phyloP scores from a whole-genome alignment of 768 basidiomycete genomes.

The Scleroderma bovista region DNA sequence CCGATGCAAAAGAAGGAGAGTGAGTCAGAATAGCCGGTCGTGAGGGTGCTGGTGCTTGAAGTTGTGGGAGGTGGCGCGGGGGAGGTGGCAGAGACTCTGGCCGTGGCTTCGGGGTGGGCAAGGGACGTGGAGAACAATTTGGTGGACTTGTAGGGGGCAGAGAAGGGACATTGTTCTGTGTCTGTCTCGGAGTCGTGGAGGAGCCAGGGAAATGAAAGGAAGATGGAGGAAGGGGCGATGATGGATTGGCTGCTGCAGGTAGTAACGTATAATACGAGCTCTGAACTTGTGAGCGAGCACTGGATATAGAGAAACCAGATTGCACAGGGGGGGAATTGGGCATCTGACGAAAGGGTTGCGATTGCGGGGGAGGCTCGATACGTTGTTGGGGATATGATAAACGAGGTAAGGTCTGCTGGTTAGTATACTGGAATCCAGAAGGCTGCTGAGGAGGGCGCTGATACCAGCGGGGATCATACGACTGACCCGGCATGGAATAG shows the following conservation, averaged over 20 bases:
- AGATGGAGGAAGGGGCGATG: conserved; percentile 11
- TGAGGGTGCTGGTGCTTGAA: conserved; percentile 27
- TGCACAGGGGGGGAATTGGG: conserved; percentile 11
- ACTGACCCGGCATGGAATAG: conserved; percentile 5
- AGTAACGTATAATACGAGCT: conserved; percentile 3
- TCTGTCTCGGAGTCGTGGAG: neutral
- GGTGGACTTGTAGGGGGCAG: conserved; percentile 7
- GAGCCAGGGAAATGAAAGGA: conserved; percentile 2
- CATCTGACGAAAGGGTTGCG: conserved; percentile 18
- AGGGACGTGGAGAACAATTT: conserved; percentile 18
- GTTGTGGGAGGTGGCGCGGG: conserved; percentile 16
- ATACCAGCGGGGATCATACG: conserved; percentile 8
- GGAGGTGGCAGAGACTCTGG: conserved; percentile 23
- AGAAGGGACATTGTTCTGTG: neutral
- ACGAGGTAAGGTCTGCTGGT: conserved; percentile 9
- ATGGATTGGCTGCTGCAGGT: conserved; percentile 9
- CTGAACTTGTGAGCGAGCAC: conserved; percentile 6
- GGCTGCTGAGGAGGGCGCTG: conserved; percentile 13
- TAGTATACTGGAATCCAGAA: conserved; percentile 15
- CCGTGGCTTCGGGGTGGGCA: conserved; percentile 24
- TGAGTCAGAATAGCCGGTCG: conserved; percentile 24
- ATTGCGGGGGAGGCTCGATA: conserved; percentile 3
- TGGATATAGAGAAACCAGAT: neutral
- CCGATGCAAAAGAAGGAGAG: conserved; percentile 14
- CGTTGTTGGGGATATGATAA: conserved; percentile 9